Percentiles rank a stretch among this genome's conserved stretches.
phyloP scores from a whole-genome alignment of 2,329 filamentous ascomycete genomes.

The Hypoxylon sp. region DNA sequence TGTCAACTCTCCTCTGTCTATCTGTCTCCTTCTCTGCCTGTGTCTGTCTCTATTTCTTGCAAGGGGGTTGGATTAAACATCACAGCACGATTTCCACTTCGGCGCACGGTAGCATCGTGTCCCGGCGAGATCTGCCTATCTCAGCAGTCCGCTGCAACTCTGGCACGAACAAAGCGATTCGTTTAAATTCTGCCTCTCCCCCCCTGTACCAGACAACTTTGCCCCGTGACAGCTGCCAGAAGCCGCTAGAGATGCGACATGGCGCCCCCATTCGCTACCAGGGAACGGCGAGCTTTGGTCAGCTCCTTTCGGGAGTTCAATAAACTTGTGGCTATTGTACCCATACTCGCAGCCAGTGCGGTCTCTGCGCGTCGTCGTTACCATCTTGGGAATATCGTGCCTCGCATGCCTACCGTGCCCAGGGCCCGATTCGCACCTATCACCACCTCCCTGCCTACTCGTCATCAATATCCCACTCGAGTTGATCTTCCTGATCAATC shows the following conservation, averaged over 20 bases:
- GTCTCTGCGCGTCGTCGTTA: constrained; percentile 28
- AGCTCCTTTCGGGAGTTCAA: constrained; percentile 38
- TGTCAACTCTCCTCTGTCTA: constrained; percentile 19
- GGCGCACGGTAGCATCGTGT: constrained; percentile 34
- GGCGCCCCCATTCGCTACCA: constrained; percentile 35
- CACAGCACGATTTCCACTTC: constrained; percentile 27
- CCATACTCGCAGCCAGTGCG: constrained; percentile 24
- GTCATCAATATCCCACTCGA: constrained; percentile 54
- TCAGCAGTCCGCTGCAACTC: constrained; percentile 32
- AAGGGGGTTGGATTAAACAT: constrained; percentile 33
- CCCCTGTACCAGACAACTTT: constrained; percentile 11
- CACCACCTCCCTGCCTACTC: constrained; percentile 32
- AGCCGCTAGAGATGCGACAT: constrained; percentile 39
- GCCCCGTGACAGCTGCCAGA: constrained; percentile 41
- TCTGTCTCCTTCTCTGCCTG: too few relatives aligned
- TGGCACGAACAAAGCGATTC: constrained; percentile 31
- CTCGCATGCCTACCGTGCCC: constrained; percentile 27
- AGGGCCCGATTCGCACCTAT: constrained; percentile 31
- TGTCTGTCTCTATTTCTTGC: too few relatives aligned
- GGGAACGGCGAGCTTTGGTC: constrained; percentile 25
- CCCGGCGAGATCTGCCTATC: constrained; percentile 38
- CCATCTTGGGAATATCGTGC: constrained; percentile 38
- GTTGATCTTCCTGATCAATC: constrained; percentile 59
- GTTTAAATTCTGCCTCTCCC: constrained; percentile 12
- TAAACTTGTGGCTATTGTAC: constrained; percentile 31